Evolutionary conservation across 1,284 basidiomycete genomes (phyloP), one percentile per base, ranked within the genome.

Genomic region (Clitocybe nebularis): DNA sequence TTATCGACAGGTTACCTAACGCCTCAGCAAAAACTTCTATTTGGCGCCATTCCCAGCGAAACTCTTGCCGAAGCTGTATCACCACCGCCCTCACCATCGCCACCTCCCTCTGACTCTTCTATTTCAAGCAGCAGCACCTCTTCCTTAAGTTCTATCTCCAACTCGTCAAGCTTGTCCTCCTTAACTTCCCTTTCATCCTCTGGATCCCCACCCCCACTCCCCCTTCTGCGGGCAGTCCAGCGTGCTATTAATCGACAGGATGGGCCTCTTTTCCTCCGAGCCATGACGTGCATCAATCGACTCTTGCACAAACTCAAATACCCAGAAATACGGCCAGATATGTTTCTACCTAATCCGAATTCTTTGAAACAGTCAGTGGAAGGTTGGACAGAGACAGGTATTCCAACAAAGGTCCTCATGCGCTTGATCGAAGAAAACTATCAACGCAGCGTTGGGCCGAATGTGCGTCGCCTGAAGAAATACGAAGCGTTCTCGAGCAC

Each of bases 361-460:
- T 47, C 62, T 1, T 58, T 88, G 8, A 72, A 66, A 53, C 57
- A 64, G 11, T 59, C 61, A 1, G 66, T 82, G 6, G 59, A 65
- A 28, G 56, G 60, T 0, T 87, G 81, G 81, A 62, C 65, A 0
- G 49, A 60, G 14, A 58, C 55, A 3, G 74, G 72, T 4, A 59
- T 87, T 14, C 84, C 83, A 0, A 67, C 74, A 29, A 67, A 72
- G 14, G 74, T 88, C 5, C 62, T 82, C 10, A 70, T 79, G 65
- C 79, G 82, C 20, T 74, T 89, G 38, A 71, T 87, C 40, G 83
- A 88, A 38, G 87, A 89, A 62, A 84, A 81, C 25, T 89, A 89
- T 54, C 86, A 89, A 53, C 79, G 86, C 22, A 77, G 75, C 17
- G 84, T 88, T 1, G 84, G 84, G 4, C 86, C 86, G 0, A 74